These are phyloP conservation scores for Penicillium thymicola DNA, from an alignment of 2,329 filamentous ascomycete genomes.

Conservation along the genomic window DNA sequence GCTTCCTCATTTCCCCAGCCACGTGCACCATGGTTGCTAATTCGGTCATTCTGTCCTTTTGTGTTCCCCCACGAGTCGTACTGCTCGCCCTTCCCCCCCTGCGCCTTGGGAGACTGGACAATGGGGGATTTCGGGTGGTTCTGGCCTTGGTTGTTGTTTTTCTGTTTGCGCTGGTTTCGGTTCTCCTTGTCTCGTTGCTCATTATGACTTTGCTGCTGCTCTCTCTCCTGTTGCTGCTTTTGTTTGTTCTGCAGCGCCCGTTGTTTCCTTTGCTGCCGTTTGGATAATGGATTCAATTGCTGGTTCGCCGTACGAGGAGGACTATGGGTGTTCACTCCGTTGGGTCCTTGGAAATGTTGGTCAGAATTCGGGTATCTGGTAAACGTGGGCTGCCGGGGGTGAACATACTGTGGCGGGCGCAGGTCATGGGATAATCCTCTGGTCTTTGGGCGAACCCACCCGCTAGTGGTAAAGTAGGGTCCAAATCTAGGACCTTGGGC, in stretches of 20 bases:
- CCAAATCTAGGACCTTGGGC: background rate
- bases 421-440: background rate
- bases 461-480: background rate
- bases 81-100: background rate
- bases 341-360: background rate
- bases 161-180: background rate
- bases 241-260: background rate
- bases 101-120: background rate
- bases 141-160: background rate
- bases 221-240: background rate
- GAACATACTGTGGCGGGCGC: background rate
- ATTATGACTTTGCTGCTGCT: background rate
- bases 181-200: background rate
- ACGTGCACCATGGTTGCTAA: background rate
- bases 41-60: background rate
- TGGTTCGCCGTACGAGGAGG: background rate
- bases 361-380: background rate
- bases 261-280: constrained; percentile 3
- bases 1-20: background rate
- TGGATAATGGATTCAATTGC: background rate
- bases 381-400: background rate
- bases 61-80: background rate
- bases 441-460: constrained; percentile 5
- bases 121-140: background rate
- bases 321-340: background rate